Percentiles rank a stretch among this genome's conserved stretches.
These are phyloP conservation scores for Podaxis sp. DNA, from an alignment of 768 basidiomycete species.

Conservation along the genomic window DNA sequence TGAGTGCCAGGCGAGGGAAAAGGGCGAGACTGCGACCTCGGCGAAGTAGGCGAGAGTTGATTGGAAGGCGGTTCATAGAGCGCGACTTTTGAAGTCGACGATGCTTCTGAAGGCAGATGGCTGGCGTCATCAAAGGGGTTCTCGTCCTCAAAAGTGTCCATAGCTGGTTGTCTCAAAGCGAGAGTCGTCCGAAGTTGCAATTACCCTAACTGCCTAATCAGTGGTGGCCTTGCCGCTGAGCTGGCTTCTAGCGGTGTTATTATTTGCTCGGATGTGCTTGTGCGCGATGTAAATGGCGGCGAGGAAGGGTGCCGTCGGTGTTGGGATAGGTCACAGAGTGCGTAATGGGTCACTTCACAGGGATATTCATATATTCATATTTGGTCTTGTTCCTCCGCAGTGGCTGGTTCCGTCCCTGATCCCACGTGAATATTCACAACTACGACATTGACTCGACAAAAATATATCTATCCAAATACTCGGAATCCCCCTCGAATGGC, in stretches of 20 bases:
- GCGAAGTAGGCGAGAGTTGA: slow-evolving; percentile 47
- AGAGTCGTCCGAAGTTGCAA: slow-evolving; percentile 13
- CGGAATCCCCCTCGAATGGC: slow-evolving; percentile 48
- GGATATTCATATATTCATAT: slow-evolving; percentile 25
- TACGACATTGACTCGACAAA: background rate
- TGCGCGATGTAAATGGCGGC: background rate
- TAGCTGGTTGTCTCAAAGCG: slow-evolving; percentile 19
- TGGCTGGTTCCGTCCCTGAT: slow-evolving; percentile 22
- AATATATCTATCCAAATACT: slow-evolving; percentile 52
- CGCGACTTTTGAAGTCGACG: slow-evolving; percentile 53
- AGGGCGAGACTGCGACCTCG: slow-evolving; percentile 39
- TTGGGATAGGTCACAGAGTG: background rate
- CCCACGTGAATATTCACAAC: slow-evolving; percentile 13
- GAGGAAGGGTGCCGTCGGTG: background rate
- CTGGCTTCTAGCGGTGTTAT: background rate
- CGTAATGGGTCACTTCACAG: slow-evolving; percentile 7
- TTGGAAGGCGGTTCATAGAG: slow-evolving; percentile 65
- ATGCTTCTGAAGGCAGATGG: slow-evolving; percentile 47
- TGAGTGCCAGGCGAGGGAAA: slow-evolving; percentile 59
- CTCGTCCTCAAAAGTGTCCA: slow-evolving; percentile 62
- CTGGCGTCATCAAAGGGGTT: slow-evolving; percentile 62
- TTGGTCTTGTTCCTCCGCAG: slow-evolving; percentile 40
- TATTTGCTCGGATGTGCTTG: background rate
- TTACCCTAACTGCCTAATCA: background rate
- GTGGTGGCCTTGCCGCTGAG: background rate